Evolutionary conservation across 768 basidiomycete genomes (phyloP), one percentile per base, ranked within the genome.

Genomic region (Termitomyces sp.): DNA sequence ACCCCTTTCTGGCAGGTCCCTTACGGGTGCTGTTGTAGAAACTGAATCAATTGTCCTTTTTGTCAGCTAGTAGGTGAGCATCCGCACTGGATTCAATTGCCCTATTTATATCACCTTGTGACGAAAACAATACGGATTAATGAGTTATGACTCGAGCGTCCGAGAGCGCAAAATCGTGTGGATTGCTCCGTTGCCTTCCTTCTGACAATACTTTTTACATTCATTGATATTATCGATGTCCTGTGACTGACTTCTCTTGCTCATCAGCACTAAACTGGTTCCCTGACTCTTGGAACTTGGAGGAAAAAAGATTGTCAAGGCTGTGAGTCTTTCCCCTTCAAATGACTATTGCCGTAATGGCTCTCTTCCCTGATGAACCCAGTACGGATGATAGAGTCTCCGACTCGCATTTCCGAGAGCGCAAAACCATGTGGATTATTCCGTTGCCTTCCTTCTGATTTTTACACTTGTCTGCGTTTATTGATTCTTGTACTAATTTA

Each of bases 371-470:
- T 53, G 63, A 64, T 61, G 58, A 57, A 57, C 18, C 49, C 26
- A 60, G 55, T 61, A 61, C 63, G 63, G 63, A 64, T 64, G 61
- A 57, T 59, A 57, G 59, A 64, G 62, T 63, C 46, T 56, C 31
- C 29, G 59, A 64, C 61, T 64, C 59, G 24, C 24, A 26, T 46
- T 32, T 64, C 64, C 64, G 61, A 63, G 64, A 64, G 63, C 61
- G 64, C 64, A 62, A 64, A 61, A 65, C 62, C 67, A 59, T 82
- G 77, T 79, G 78, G 78, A 80, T 73, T 64, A 65, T 59, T 76
- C 81, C 81, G 78, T 82, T 82, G 79, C 80, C 79, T 82, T 81
- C 81, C 80, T 78, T 78, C 78, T 76, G 79, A 79, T 60, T 47
- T 55, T 60, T 46, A 32, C 32, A 18, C 7, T 24, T 26, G 3